Percentiles rank a stretch among this genome's conserved stretches.
Evolutionary conservation across 768 basidiomycete genomes (phyloP).

Genomic region (Lepiota brunneoincarnata): DNA sequence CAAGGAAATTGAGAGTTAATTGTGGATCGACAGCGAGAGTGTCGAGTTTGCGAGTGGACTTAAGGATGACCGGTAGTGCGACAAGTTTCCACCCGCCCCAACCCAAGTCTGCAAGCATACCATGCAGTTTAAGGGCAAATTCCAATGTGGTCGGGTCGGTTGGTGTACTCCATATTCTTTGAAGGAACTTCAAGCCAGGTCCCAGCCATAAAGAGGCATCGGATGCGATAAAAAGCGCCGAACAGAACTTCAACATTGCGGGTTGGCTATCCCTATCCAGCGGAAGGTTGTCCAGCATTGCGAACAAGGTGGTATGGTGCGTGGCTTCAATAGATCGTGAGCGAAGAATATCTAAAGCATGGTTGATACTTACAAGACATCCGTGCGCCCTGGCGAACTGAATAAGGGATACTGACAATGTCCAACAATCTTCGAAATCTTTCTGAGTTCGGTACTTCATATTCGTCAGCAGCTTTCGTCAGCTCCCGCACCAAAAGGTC

Average conservation of each 20-base stretch:
- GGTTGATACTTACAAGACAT: slow-evolving; percentile 46
- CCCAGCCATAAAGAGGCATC: slow-evolving; percentile 51
- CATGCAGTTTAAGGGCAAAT: slow-evolving; percentile 56
- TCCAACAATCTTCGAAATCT: slow-evolving; percentile 52
- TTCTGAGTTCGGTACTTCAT: slow-evolving; percentile 25
- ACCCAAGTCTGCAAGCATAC: slow-evolving; percentile 56
- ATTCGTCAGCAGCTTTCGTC: slow-evolving; percentile 14
- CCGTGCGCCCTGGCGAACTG: slow-evolving; percentile 72
- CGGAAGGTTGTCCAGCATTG: slow-evolving; percentile 27
- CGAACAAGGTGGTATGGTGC: slow-evolving; percentile 32
- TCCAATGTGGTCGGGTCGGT: slow-evolving; percentile 13
- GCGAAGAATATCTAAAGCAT: slow-evolving; percentile 1
- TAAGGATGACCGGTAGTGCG: slow-evolving; percentile 57
- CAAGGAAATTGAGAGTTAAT: slow-evolving; percentile 46
- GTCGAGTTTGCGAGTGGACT: slow-evolving; percentile 38
- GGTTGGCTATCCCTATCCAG: slow-evolving; percentile 21
- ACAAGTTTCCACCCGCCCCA: slow-evolving; percentile 82
- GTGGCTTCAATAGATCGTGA: slow-evolving; percentile 22
- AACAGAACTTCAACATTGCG: slow-evolving; percentile 36
- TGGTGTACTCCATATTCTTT: slow-evolving; percentile 40
- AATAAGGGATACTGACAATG: slow-evolving; percentile 51
- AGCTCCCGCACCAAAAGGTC: slow-evolving; percentile 50
- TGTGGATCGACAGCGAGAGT: slow-evolving; percentile 43
- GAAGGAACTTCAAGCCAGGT: slow-evolving; percentile 55
- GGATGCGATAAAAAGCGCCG: slow-evolving; percentile 37